Conservation (phyloP, 169 alveolate genomes). For the Cryptosporidium meleagridis region DNA sequence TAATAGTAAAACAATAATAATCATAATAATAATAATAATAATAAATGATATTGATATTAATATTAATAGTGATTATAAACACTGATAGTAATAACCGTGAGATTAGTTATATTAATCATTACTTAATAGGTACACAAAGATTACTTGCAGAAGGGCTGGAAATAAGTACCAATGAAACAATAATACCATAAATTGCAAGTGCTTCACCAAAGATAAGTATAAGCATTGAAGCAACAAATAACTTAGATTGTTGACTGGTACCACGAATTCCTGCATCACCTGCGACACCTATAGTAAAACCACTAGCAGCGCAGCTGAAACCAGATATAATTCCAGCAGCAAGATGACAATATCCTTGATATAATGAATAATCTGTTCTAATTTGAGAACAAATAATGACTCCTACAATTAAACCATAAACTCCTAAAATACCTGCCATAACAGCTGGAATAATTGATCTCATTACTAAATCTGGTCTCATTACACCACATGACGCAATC, state of each 20-base stretch:
- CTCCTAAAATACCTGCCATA: constrained; percentile 93
- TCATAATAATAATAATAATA: neutral
- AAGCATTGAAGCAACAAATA: constrained; percentile 91
- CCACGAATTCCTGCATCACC: constrained; percentile 92
- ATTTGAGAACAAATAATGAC: constrained; percentile 85
- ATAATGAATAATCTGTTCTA: constrained; percentile 78
- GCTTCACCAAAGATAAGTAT: constrained; percentile 91
- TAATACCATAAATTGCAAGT: constrained; percentile 87
- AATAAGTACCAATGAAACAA: constrained; percentile 83
- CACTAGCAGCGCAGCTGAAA: constrained; percentile 88
- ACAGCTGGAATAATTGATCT: constrained; percentile 90
- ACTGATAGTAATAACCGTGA: neutral
- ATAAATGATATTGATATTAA: no score
- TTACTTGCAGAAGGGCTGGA: constrained; percentile 29
- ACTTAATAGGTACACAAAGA: constrained; percentile 50
- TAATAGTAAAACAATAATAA: no score
- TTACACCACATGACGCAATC: constrained; percentile 89
- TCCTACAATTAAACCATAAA: constrained; percentile 90
- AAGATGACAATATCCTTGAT: constrained; percentile 86
- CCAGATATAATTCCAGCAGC: constrained; percentile 91
- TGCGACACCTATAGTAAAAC: constrained; percentile 89
- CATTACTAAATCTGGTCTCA: constrained; percentile 89
- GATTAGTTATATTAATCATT: neutral
- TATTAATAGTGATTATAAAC: neutral
- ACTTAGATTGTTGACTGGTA: constrained; percentile 84